Evolutionary conservation across 352 stramenopile genomes (phyloP), one percentile per base, ranked within the genome.

Genomic region (Phytophthora macrochlamydospora): DNA sequence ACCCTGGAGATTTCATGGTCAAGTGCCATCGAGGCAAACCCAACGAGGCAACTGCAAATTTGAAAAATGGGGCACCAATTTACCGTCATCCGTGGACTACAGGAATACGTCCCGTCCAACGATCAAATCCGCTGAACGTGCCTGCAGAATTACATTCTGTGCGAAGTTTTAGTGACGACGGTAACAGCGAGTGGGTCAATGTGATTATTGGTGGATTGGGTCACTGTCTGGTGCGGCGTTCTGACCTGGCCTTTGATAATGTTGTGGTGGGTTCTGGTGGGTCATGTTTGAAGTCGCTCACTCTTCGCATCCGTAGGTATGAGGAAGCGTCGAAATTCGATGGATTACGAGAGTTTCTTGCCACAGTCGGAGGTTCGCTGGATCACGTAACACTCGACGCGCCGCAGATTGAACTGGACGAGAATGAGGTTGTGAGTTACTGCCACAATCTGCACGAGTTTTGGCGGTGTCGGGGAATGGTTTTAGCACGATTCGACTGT

Each of bases 1-100:
- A 66, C 9, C 56, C 62, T 1, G 62, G 66, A 65, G 62, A 66
- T 66, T 18, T 37, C 3, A 13, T 70, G 12, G 60, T 49, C 35
- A 43, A 50, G 12, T 52, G 30, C 29, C 4, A 4, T 33, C 55
- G 43, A 51, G 62, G 55, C 18, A 24, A 31, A 8, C 24, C 44
- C 8, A 12, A 33, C 18, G 49, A 60, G 40, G 56, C 28, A 37
- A 40, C 59, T 32, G 42, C 54, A 14, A 37, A 32, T 32, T 29
- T 69, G n/a, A 60, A 58, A 48, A 56, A 59, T 44, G 49, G 43
- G 7, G 49, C 62, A 35, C 48, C 40, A 46, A n/a, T 46, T 46
- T 24, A 6, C 6, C 14, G 40, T 24, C 49, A 59, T 8, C 59
- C 55, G 54, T 28, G 48, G 12, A 30, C 51, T 3, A 11, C 57